Base-by-base conservation (phyloP, 2,329 filamentous ascomycete genomes). In the Pestalotiopsis sp. region DNA sequence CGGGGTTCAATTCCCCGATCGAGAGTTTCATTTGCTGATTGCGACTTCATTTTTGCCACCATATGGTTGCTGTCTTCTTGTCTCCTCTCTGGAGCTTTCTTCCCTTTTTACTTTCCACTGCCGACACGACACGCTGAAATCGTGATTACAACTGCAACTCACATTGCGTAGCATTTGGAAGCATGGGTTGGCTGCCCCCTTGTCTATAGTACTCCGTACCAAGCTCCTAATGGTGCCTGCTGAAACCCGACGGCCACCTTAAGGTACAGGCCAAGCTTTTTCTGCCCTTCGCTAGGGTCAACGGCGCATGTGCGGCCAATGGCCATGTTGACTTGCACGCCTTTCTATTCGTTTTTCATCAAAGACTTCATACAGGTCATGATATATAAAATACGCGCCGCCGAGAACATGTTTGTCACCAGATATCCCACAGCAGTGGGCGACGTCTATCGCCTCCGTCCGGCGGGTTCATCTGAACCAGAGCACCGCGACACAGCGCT, bases 1-100 rank as follows among this genome's bases (percentile, higher is more conserved):
- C 75, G 75, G 75, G 75, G 74, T 76, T 77, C 74, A 73, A 77
- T 77, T 76, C 75, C 77, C 77, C 77, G 77, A 78, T 77, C 76
- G 76, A 78, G 76, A 78, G 76, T 67, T 67, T 62, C 60, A 41
- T 62, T 62, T 62, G 38, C 14, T 2, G 7, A 9, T 12, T 39
- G 27, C 5, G 4, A 6, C 5, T 31, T 6, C 6, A 1, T 31
- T 31, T 31, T 31, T 31, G 27, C 27, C 27, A 31, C 0, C 27
- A 31, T 31, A 31, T 0, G 7, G 31, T 36, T 36, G 31, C 7
- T 9, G 31, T 36, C 6, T 36, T 31, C 9, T 9, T 9, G 7
- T 36, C 31, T 9, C 31, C 31, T 36, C 31, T 36, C 6, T 36
- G 31, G 31, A 9, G 31, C 31, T 36, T 36, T 36, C 31, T 36